Percentiles rank a stretch among this genome's conserved stretches.
These are phyloP conservation scores for Aspergillus sp. DNA, from an alignment of 2,329 filamentous ascomycete genomes.

Conservation along the genomic window DNA sequence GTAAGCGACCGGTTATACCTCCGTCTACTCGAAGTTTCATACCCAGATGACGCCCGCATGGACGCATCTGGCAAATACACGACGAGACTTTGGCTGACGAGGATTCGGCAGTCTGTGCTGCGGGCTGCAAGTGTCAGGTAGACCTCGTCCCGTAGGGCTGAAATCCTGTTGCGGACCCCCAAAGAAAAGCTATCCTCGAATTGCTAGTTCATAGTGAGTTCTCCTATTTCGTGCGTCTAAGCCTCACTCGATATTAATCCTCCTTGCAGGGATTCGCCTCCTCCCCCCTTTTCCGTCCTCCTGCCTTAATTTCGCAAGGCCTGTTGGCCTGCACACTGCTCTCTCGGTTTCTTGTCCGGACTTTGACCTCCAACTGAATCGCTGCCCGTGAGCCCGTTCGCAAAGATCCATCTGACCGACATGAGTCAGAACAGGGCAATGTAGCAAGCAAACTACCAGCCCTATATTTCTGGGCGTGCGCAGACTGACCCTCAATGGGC, in stretches of 20 bases:
- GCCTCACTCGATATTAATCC: constrained; percentile 1
- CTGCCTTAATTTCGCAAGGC: not conserved
- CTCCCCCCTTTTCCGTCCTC: not conserved
- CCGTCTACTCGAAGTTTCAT: not conserved
- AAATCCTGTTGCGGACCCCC: not conserved
- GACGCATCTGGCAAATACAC: not conserved
- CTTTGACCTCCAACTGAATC: not conserved
- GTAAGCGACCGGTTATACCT: not conserved
- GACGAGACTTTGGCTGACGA: not conserved
- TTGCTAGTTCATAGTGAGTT: not conserved
- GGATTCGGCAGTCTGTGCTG: not conserved
- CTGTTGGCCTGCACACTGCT: not conserved
- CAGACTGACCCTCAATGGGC: not conserved
- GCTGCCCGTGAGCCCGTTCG: not conserved
- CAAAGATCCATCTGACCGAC: not conserved
- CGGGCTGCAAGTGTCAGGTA: not conserved
- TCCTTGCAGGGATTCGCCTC: not conserved
- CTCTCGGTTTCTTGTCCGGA: not conserved
- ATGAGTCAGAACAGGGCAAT: not conserved
- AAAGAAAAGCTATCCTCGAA: not conserved
- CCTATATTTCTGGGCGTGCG: constrained; percentile 4
- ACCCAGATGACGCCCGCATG: not conserved
- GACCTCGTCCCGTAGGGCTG: not conserved
- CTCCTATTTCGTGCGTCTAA: constrained; percentile 5
- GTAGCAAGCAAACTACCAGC: not conserved